Conservation (phyloP, 139 green algal species). For the Auxenochlorella pyrenoidosa region DNA sequence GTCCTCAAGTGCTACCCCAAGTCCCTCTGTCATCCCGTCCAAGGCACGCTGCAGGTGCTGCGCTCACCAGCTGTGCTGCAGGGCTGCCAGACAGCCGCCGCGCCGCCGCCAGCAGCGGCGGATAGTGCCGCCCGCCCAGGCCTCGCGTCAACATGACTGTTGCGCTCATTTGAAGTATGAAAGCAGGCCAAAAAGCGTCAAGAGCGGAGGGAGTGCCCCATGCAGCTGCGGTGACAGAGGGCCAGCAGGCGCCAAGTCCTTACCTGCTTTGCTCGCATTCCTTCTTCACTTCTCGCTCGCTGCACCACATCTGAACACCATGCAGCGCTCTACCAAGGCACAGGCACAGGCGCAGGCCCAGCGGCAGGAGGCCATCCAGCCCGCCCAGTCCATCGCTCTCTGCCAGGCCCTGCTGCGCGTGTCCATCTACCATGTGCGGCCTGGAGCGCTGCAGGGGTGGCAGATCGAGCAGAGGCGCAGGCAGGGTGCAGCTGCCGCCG, state of each 20-base stretch:
- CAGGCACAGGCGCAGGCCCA: slow-evolving; percentile 14
- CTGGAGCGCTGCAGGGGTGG: not conserved
- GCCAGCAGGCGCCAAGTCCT: too few relatives aligned
- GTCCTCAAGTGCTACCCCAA: too few relatives aligned
- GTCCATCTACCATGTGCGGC: slow-evolving; percentile 10
- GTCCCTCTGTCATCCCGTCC: too few relatives aligned
- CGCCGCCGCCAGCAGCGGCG: not conserved
- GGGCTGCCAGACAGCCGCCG: not conserved
- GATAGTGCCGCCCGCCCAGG: not conserved
- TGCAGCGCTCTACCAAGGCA: not conserved
- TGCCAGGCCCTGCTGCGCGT: slow-evolving; percentile 18
- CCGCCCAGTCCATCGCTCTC: slow-evolving; percentile 13
- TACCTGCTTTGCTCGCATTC: not conserved
- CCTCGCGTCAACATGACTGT: not conserved
- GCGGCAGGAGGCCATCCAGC: not conserved
- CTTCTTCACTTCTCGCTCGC: not conserved
- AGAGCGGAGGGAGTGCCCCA: not conserved
- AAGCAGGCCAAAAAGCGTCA: not conserved
- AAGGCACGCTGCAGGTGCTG: too few relatives aligned
- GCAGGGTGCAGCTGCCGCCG: not conserved
- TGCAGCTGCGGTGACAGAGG: not conserved
- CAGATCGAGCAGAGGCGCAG: not conserved
- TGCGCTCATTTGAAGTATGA: not conserved
- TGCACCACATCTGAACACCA: not conserved
- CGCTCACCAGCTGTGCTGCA: not conserved